Conservation (phyloP, 202 grass and related monocot genomes). For the Dendrocalamus latiflorus region DNA sequence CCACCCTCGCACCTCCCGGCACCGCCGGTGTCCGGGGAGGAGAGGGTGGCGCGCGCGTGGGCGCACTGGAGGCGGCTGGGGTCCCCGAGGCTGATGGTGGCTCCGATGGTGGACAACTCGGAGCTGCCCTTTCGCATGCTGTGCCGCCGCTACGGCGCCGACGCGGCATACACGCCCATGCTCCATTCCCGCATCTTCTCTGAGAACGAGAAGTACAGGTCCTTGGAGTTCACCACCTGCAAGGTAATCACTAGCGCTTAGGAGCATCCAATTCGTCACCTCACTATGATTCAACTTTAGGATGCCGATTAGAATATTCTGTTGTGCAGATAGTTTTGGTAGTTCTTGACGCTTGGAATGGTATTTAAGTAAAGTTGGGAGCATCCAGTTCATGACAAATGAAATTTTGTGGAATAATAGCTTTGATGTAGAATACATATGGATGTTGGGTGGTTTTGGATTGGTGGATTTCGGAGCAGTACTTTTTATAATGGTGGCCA, state of each 20-base stretch:
- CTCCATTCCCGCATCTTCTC: too few species aligned
- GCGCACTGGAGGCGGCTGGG: conserved; percentile 76
- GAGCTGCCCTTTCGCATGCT: too few species aligned
- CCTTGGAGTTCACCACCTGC: conserved; percentile 90
- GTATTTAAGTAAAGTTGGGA: not conserved
- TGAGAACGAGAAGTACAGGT: conserved; percentile 88
- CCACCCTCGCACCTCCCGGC: conserved; percentile 10
- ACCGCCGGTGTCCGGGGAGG: conserved; percentile 40
- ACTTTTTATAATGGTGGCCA: not conserved
- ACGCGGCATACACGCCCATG: too few species aligned
- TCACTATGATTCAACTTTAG: not conserved
- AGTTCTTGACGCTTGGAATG: not conserved
- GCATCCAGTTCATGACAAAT: not conserved
- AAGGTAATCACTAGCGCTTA: conserved; percentile 45
- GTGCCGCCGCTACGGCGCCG: too few species aligned
- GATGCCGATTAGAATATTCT: not conserved
- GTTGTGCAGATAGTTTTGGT: not conserved
- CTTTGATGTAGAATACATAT: not conserved
- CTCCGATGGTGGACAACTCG: conserved; percentile 97
- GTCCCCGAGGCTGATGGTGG: conserved; percentile 56
- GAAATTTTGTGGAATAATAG: not conserved
- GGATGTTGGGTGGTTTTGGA: not conserved
- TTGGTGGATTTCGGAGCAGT: not conserved
- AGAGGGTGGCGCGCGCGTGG: conserved; percentile 69
- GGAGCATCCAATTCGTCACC: not conserved